Percentiles rank a stretch among this genome's conserved stretches.
Evolutionary conservation across 1,284 basidiomycete species (phyloP).

Genomic region (Apiotrichum domesticum): DNA sequence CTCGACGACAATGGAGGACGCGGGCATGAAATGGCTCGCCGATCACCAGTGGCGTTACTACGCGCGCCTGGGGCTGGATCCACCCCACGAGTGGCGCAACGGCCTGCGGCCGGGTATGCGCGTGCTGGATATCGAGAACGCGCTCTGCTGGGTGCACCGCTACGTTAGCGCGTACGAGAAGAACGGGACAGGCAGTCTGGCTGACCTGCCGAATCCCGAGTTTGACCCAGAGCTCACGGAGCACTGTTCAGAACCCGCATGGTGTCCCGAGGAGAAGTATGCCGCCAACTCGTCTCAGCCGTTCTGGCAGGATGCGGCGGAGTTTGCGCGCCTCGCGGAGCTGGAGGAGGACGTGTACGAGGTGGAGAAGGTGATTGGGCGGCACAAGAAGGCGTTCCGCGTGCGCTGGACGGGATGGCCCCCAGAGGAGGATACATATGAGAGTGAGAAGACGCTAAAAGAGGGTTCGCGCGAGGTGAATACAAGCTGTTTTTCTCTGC

Average conservation of each 20-base stretch:
- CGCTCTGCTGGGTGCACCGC: conserved; percentile 33
- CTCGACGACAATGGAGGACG: conserved; percentile 24
- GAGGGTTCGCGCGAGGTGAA: conserved; percentile 23
- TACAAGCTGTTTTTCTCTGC: too few species aligned
- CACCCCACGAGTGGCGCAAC: conserved; percentile 22
- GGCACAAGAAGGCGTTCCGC: conserved; percentile 19
- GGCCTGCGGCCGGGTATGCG: conserved; percentile 28
- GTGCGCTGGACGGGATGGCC: conserved; percentile 33
- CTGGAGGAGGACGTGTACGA: conserved; percentile 22
- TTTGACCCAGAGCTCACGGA: conserved; percentile 10
- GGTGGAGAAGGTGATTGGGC: conserved; percentile 27
- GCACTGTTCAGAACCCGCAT: conserved; percentile 15
- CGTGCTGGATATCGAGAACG: conserved; percentile 30
- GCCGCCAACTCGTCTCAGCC: conserved; percentile 6
- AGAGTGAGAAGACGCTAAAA: conserved; percentile 15
- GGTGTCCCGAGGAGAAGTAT: conserved; percentile 23
- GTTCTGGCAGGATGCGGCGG: conserved; percentile 12
- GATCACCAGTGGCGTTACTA: conserved; percentile 32
- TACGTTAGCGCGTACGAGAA: conserved; percentile 19
- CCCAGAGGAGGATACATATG: conserved; percentile 35
- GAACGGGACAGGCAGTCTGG: conserved; percentile 9
- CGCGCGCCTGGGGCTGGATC: conserved; percentile 22
- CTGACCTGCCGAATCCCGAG: conserved; percentile 11
- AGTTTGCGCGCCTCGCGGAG: neutral
- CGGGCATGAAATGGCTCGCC: conserved; percentile 29